Evolutionary conservation across 306 rosid genomes (phyloP), one percentile per base, ranked within the genome.

Genomic region (Trifolium dubium): DNA sequence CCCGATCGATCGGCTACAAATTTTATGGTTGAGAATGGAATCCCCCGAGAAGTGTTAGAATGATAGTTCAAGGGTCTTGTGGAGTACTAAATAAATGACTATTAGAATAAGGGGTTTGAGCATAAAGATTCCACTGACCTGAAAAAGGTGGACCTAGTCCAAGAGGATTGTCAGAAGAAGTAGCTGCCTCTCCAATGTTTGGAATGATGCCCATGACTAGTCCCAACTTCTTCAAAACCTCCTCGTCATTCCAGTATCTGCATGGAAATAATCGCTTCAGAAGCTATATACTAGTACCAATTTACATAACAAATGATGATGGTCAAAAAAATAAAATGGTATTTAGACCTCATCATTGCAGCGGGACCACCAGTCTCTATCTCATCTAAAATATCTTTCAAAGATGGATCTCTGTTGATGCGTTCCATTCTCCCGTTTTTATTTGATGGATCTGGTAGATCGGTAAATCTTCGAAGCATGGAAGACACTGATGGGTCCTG

Each of bases 281-380:
- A 80, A 54, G 61, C 44, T 67, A 69, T 4, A 49, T 47, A n/a
- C n/a, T n/a, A n/a, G n/a, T n/a, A 66, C 51, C 40, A 40, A 13
- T 77, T 71, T 41, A 50, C 15, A 49, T 40, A 70, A 59, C 29
- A 53, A 17, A 72, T 41, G 59, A 69, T 56, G 37, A 40, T 23
- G 43, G 39, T 23, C 23, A 64, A 69, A 62, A 28, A 28, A 3
- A 10, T 35, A 39, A 44, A 47, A 34, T 34, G 37, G 14, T 43
- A 71, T 80, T 49, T 77, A 75, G 66, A 94, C 99, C 90, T 94
- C 99, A 94, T 92, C 99, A 94, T 94, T 61, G 96, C 97, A 79
- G 97, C 88, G 31, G 96, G 98, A 73, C 98, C 99, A 64, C 98
- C 99, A 19, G 79, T 80, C 85, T 94, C 99, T 82, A 94, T 92